phyloP scores from a whole-genome alignment of 1,284 basidiomycete genomes.

The Hemileia vastatrix region DNA sequence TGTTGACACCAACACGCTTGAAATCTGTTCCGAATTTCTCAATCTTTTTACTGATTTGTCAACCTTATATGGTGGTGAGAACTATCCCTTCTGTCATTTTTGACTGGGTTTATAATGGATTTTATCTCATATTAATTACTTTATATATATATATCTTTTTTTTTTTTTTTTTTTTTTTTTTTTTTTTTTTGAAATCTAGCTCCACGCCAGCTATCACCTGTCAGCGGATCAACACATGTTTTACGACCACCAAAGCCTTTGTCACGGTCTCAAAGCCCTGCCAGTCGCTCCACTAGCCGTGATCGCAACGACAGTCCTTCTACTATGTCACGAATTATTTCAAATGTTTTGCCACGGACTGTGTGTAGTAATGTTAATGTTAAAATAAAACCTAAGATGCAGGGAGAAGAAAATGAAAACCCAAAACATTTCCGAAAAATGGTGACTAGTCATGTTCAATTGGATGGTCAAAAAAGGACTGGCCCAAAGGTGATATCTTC shows the following conservation, averaged over 20 bases:
- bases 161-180: no score
- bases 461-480: conserved; percentile 6
- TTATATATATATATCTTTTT: no score
- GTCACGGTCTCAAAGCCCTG: no score
- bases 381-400: neutral
- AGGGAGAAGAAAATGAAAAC: neutral
- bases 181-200: no score
- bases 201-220: conserved; percentile 15
- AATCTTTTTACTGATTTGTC: conserved; percentile 77
- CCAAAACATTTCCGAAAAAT: neutral
- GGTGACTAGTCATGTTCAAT: conserved; percentile 15
- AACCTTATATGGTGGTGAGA: conserved; percentile 59
- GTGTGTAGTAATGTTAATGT: neutral
- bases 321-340: neutral
- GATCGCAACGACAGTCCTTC: conserved; percentile 4
- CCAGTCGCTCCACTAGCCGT: no score
- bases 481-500: conserved; percentile 13
- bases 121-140: no score
- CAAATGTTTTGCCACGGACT: neutral
- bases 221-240: conserved; percentile 8
- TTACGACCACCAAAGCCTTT: conserved; percentile 3
- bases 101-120: no score
- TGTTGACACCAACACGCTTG: conserved; percentile 76
- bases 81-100: no score
- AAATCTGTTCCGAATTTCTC: conserved; percentile 81